Evolutionary conservation across 2,329 filamentous ascomycete genomes (phyloP).

Genomic region (Podosphaera aphanis): DNA sequence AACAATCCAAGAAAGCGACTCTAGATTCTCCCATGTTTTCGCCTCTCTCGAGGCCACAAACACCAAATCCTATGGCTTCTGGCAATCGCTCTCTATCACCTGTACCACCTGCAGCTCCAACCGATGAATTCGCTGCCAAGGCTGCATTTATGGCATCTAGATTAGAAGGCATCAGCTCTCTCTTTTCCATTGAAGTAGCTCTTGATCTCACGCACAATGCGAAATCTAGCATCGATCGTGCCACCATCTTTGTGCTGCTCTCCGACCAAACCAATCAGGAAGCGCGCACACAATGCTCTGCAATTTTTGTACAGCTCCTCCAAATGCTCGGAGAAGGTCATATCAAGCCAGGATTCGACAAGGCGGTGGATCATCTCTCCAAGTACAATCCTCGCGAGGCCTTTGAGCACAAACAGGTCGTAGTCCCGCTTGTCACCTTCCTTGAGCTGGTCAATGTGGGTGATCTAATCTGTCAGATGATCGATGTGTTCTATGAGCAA

Average conservation of each 20-base stretch:
- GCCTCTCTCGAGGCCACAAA: conserved; percentile 24
- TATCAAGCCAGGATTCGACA: conserved; percentile 81
- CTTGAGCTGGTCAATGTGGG: conserved; percentile 95
- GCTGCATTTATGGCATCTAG: conserved; percentile 92
- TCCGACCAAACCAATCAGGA: conserved; percentile 62
- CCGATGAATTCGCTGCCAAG: conserved; percentile 81
- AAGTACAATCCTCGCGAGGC: conserved; percentile 77
- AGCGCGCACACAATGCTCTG: conserved; percentile 68
- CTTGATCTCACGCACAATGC: conserved; percentile 72
- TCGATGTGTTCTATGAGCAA: conserved; percentile 95
- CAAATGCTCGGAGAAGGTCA: conserved; percentile 68
- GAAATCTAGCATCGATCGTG: conserved; percentile 68
- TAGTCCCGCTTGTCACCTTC: conserved; percentile 83
- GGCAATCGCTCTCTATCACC: conserved; percentile 8
- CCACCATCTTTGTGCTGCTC: conserved; percentile 58
- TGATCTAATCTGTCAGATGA: conserved; percentile 94
- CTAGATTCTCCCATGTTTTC: conserved; percentile 14
- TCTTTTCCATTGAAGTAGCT: conserved; percentile 92
- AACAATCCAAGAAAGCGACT: conserved; percentile 2
- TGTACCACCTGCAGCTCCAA: conserved; percentile 43
- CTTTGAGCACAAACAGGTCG: conserved; percentile 43
- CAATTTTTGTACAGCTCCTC: conserved; percentile 67
- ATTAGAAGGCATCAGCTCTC: conserved; percentile 76
- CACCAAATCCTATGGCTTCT: conserved; percentile 21
- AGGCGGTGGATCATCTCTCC: conserved; percentile 73